Evolutionary conservation across 768 basidiomycete species (phyloP).

Genomic region (Megacollybia marginata): DNA sequence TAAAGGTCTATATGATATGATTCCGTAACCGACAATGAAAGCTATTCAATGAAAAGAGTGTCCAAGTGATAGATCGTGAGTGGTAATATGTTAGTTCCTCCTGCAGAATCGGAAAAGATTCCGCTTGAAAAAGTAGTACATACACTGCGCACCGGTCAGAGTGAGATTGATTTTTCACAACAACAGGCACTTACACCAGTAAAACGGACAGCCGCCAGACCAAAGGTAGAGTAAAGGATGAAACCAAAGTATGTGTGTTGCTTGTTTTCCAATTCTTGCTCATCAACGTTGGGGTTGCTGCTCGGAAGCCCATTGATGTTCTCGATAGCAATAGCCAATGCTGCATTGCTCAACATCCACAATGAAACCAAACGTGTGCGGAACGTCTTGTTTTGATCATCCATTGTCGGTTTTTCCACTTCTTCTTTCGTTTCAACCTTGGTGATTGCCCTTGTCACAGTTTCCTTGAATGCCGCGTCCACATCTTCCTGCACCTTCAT

Average conservation of each 20-base stretch:
- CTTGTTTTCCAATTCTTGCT: constrained; percentile 30
- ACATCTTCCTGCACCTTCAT: constrained; percentile 81
- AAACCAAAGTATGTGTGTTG: constrained; percentile 62
- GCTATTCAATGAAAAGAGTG: constrained; percentile 2
- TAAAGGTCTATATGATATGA: no score
- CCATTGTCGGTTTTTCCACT: constrained; percentile 73
- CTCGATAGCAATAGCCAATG: constrained; percentile 66
- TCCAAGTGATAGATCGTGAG: constrained; percentile 4
- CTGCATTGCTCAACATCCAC: constrained; percentile 75
- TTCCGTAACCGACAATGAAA: not conserved
- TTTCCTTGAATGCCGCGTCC: constrained; percentile 86
- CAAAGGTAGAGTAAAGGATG: constrained; percentile 78
- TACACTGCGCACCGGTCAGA: constrained; percentile 40
- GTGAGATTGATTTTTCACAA: not conserved
- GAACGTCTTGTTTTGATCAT: constrained; percentile 91
- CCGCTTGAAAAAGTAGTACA: constrained; percentile 77
- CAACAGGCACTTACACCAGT: constrained; percentile 48
- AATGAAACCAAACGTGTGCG: constrained; percentile 77
- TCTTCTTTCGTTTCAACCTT: constrained; percentile 61
- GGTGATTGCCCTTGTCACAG: constrained; percentile 80
- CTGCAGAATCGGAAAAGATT: constrained; percentile 81
- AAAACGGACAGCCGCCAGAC: constrained; percentile 65
- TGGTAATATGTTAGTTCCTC: constrained; percentile 41
- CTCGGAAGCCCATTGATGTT: constrained; percentile 59
- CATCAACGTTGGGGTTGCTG: constrained; percentile 30